phyloP scores from a whole-genome alignment of 306 rosid genomes.

The Benincasa hispida region DNA sequence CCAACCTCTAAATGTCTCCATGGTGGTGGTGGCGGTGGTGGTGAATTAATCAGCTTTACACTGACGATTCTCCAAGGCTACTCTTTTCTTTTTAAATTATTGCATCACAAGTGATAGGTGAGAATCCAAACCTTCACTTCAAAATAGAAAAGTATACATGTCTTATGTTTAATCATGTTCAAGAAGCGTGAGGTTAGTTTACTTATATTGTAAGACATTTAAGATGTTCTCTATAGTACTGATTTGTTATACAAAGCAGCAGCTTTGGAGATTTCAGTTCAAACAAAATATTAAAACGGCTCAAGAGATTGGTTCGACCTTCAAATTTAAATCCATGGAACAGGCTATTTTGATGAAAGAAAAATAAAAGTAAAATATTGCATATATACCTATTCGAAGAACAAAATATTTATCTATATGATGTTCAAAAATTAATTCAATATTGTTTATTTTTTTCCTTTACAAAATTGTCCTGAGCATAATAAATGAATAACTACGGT shows the following conservation, averaged over 20 bases:
- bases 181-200: background rate
- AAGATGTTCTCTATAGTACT: background rate
- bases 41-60: background rate
- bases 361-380: background rate
- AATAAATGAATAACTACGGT: too few species aligned
- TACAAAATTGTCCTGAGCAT: background rate
- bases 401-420: background rate
- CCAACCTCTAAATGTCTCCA: background rate
- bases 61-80: background rate
- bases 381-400: background rate
- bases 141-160: background rate
- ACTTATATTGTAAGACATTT: background rate
- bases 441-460: background rate
- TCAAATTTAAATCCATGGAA: background rate
- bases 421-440: background rate
- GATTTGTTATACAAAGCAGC: background rate
- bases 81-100: background rate
- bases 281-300: background rate
- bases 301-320: background rate
- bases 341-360: background rate
- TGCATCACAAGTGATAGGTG: background rate
- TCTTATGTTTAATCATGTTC: background rate
- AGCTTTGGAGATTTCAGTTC: background rate
- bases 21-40: background rate
- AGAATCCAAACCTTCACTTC: background rate